Conservation (phyloP, 129 eudicot genomes). For the Oenanthe sinensis region DNA sequence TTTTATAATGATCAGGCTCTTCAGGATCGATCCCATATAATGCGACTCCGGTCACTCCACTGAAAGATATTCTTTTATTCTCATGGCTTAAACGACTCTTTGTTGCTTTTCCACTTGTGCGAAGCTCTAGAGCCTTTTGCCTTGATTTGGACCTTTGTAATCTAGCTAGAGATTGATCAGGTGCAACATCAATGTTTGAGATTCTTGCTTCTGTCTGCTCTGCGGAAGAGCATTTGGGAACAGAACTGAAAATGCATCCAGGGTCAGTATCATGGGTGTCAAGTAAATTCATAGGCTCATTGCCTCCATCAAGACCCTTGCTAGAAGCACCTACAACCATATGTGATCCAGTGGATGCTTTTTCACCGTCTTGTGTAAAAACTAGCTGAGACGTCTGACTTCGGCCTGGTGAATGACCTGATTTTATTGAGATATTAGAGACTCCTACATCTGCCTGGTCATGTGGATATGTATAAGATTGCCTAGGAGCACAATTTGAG, state of each 20-base stretch:
- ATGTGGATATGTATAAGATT: conserved; percentile 44
- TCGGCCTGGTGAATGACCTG: conserved; percentile 50
- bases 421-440: conserved; percentile 29
- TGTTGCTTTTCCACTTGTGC: conserved; percentile 47
- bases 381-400: conserved; percentile 44
- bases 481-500: conserved; percentile 30
- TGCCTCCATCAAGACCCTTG: conserved; percentile 15
- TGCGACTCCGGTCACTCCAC: conserved; percentile 29
- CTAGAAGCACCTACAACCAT: conserved; percentile 26
- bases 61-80: conserved; percentile 21
- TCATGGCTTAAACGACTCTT: conserved; percentile 34
- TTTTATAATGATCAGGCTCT: conserved; percentile 22
- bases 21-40: conserved; percentile 16
- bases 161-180: conserved; percentile 63
- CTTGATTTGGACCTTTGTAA: conserved; percentile 83
- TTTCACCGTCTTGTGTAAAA: conserved; percentile 10
- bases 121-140: conserved; percentile 83
- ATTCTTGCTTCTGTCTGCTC: conserved; percentile 42
- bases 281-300: neutral
- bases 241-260: conserved; percentile 28
- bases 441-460: conserved; percentile 41
- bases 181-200: conserved; percentile 32
- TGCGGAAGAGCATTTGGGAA: conserved; percentile 42
- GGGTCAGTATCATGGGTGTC: conserved; percentile 20
- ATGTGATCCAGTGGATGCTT: conserved; percentile 18